Percentiles rank a stretch among this genome's conserved stretches.
Conservation (phyloP, 192 early-diverging fungal species). For the Gonapodya sp. region DNA sequence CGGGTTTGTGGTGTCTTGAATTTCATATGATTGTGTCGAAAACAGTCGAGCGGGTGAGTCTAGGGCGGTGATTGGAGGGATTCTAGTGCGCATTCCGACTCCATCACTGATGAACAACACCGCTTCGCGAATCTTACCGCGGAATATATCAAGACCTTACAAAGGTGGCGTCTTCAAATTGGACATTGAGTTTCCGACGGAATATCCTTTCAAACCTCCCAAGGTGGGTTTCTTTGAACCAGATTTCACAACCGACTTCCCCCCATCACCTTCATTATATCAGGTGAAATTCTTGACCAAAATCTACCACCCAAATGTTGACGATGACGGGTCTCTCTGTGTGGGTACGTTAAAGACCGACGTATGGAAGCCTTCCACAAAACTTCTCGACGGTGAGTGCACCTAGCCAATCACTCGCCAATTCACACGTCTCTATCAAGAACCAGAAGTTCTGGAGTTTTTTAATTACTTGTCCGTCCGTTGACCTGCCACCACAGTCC, state of each 20-base stretch:
- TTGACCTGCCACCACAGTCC: constrained; percentile 28
- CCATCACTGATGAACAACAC: constrained; percentile 16
- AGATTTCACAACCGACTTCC: not conserved
- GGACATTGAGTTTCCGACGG: constrained; percentile 55
- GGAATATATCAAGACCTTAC: constrained; percentile 36
- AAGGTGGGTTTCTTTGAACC: constrained; percentile 29
- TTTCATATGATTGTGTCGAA: no score
- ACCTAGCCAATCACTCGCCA: no score
- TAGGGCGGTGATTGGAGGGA: not conserved
- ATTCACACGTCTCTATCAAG: not conserved
- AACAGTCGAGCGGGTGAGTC: not conserved
- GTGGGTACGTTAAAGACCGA: constrained; percentile 65
- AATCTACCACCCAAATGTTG: constrained; percentile 76
- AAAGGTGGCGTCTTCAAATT: constrained; percentile 62
- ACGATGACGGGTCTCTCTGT: constrained; percentile 73
- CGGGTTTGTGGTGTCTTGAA: no score
- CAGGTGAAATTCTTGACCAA: constrained; percentile 65
- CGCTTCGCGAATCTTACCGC: not conserved
- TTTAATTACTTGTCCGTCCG: not conserved
- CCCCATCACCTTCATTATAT: not conserved
- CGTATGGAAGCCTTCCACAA: constrained; percentile 77
- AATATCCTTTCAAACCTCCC: constrained; percentile 79
- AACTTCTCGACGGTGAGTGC: constrained; percentile 44
- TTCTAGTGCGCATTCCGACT: constrained; percentile 16
- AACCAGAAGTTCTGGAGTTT: not conserved